phyloP scores from a whole-genome alignment of 441 rosid species.

The Pelargonium cotyledonis region DNA sequence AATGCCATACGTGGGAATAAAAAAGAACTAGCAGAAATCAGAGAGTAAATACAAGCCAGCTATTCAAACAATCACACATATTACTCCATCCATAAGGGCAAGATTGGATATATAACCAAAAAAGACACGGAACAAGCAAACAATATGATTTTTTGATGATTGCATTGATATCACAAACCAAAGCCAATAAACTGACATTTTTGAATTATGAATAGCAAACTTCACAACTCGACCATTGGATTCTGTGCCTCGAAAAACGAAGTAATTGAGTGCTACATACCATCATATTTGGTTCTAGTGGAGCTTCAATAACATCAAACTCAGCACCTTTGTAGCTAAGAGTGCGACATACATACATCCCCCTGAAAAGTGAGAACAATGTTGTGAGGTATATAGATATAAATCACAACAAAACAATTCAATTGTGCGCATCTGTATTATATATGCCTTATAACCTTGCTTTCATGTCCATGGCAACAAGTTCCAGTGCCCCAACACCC shows the following conservation, averaged over 20 bases:
- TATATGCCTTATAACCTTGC: constrained; percentile 58
- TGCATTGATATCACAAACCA: background rate
- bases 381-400: constrained; percentile 11
- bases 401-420: constrained; percentile 13
- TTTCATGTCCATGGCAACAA: constrained; percentile 99
- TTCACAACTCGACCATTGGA: background rate
- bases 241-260: constrained; percentile 13
- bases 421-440: constrained; percentile 3
- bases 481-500: constrained; percentile 97
- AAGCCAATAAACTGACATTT: background rate
- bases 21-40: background rate
- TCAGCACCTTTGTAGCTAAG: constrained; percentile 95
- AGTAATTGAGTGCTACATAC: constrained; percentile 35
- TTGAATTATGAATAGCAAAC: background rate
- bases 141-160: background rate
- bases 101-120: background rate
- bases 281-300: constrained; percentile 85
- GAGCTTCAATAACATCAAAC: constrained; percentile 93
- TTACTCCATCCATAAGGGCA: constrained; percentile 1
- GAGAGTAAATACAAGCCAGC: background rate
- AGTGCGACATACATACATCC: constrained; percentile 98
- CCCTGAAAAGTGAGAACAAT: constrained; percentile 47
- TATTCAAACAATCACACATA: background rate
- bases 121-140: background rate
- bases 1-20: too few relatives aligned